Evolutionary conservation across 1,284 basidiomycete genomes (phyloP), one percentile per base, ranked within the genome.

Genomic region (Coniferiporia sulphurascens): DNA sequence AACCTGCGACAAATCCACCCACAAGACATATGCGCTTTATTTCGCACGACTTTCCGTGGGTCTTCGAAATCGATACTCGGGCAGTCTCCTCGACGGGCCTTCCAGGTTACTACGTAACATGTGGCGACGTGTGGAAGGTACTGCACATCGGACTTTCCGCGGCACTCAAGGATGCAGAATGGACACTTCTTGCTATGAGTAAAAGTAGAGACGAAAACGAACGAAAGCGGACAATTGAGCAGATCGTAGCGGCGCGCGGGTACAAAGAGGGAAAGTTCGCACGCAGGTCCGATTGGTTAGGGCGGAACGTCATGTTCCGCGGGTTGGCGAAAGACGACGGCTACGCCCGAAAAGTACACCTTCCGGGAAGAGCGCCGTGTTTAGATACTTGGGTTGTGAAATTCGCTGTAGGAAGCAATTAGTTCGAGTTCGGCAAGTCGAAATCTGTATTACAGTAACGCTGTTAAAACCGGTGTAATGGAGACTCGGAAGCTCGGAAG

Each of bases 271-370:
- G 61, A 35, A 45, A 43, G 45, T 59, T 36, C 51, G 46, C 52
- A 71, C 72, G 64, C 64, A 65, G 59, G 59, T 79, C 86, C 17
- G 85, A 87, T 69, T 83, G 75, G 71, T 66, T 87, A 13, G 84
- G 83, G 3, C 78, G 80, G 41, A 67, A 62, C 35, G 79, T 79
- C 1, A 68, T 80, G 27, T 86, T 87, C 67, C 80, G 75, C 60
- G 85, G 85, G 1, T 65, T 87, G 61, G 78, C 81, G 63, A 78
- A 72, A 67, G 78, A 84, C 59, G 81, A 81, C 19, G 79, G 78
- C 2, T 85, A 78, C 65, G 74, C 73, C 59, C 80, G 78, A 66
- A 65, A 71, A 62, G 74, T 81, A 60, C 59, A 78, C 48, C 62
- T 84, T 19, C 83, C 82, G 17, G 75, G 75, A 7, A 58, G 65